A percentile compares a stretch with the other conserved stretches of the same genome.
Conservation (phyloP, 495 filamentous ascomycete species). For the Lepidopterella palustris region DNA sequence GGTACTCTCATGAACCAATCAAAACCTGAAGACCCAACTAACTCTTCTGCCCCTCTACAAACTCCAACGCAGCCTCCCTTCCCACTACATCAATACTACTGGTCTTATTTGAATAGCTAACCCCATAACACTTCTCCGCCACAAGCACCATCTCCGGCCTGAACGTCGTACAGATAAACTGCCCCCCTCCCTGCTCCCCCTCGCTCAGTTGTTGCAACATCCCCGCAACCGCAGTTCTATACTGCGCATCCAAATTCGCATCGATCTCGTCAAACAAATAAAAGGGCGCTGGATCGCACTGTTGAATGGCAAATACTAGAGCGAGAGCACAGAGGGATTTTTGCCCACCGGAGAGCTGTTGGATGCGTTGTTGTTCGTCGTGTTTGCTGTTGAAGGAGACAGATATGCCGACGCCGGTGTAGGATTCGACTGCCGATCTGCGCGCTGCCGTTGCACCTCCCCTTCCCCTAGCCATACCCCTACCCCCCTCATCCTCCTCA, state of each 20-base stretch:
- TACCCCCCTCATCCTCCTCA: conserved; percentile 48
- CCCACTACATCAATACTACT: conserved; percentile 84
- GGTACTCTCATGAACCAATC: too few species aligned
- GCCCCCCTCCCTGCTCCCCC: conserved; percentile 36
- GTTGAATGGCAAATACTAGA: conserved; percentile 97
- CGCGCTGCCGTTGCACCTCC: conserved; percentile 21
- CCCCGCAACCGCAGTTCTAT: conserved; percentile 85
- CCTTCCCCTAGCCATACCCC: conserved; percentile 51
- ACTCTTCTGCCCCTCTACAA: conserved; percentile 56
- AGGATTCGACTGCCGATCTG: conserved; percentile 80
- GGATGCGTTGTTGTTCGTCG: conserved; percentile 96
- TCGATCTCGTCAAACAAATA: conserved; percentile 99
- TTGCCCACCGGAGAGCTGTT: conserved; percentile 93
- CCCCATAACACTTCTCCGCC: conserved; percentile 96
- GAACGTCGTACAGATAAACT: conserved; percentile 83
- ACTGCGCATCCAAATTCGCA: conserved; percentile 95
- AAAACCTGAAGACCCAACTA: too few species aligned
- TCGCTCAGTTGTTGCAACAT: conserved; percentile 54
- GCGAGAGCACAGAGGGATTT: conserved; percentile 97
- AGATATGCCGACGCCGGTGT: conserved; percentile 94
- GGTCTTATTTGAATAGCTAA: conserved; percentile 88
- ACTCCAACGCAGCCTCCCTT: conserved; percentile 79
- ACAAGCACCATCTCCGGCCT: conserved; percentile 92
- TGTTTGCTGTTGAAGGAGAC: conserved; percentile 98
- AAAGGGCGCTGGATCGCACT: conserved; percentile 94